Percentiles rank a stretch among this genome's conserved stretches.
These are phyloP conservation scores for Euphrasia confusa DNA, from an alignment of 257 asterid species.

Conservation along the genomic window DNA sequence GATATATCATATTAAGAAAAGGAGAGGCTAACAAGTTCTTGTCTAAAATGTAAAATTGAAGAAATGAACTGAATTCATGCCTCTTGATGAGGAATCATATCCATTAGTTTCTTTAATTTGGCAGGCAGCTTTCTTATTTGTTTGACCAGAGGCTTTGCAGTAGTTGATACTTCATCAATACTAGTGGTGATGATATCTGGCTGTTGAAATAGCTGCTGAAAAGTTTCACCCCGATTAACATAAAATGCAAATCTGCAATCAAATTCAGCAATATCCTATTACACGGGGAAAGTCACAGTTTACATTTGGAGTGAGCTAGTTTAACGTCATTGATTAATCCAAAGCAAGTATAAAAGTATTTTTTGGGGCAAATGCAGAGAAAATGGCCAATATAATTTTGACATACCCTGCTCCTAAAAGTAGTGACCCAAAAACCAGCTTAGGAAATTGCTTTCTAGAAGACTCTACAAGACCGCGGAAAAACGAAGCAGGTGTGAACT, in stretches of 20 bases:
- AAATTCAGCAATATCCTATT: slow-evolving; percentile 12
- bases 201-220: slow-evolving; percentile 55
- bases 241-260: slow-evolving; percentile 58
- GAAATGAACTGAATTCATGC: slow-evolving; percentile 35
- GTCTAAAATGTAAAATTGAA: slow-evolving; percentile 17
- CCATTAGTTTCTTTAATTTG: slow-evolving; percentile 61
- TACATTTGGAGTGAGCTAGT: slow-evolving; percentile 2
- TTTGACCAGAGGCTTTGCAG: slow-evolving; percentile 70
- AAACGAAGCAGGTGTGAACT: slow-evolving; percentile 75
- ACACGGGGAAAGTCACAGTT: not conserved
- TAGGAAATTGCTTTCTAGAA: slow-evolving; percentile 66
- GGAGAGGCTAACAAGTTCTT: slow-evolving; percentile 4
- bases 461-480: slow-evolving; percentile 65
- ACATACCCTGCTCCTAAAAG: slow-evolving; percentile 89
- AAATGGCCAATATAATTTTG: slow-evolving; percentile 12
- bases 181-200: slow-evolving; percentile 65
- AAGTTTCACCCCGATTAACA: slow-evolving; percentile 53
- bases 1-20: slow-evolving; percentile 15
- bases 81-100: slow-evolving; percentile 95
- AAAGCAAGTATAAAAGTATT: slow-evolving; percentile 16
- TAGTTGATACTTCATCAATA: slow-evolving; percentile 77
- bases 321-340: not conserved
- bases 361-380: not conserved
- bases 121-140: slow-evolving; percentile 67
- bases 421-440: slow-evolving; percentile 69